phyloP scores from a whole-genome alignment of 2,329 filamentous ascomycete species.

The Aurifilum marmelostoma region DNA sequence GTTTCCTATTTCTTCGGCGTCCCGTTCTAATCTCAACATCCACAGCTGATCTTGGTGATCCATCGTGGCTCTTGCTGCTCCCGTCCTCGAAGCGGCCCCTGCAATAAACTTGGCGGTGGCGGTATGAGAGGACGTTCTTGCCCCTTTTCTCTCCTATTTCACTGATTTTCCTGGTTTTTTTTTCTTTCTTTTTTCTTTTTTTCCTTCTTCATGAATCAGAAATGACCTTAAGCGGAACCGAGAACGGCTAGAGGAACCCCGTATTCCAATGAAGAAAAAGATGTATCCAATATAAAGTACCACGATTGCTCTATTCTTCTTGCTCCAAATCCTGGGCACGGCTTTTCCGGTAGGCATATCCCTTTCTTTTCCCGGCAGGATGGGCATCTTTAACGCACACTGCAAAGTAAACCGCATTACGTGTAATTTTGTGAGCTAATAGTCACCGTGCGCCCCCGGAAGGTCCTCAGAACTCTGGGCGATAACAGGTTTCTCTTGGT shows the following conservation, averaged over 20 bases:
- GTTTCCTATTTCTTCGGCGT: not conserved
- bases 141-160: not conserved
- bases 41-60: not conserved
- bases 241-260: too few species aligned
- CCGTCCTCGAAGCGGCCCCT: not conserved
- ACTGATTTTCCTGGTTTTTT: not conserved
- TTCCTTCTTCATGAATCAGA: too few species aligned
- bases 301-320: not conserved
- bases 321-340: too few species aligned
- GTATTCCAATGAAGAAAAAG: not conserved
- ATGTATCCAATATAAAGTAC: not conserved
- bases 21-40: not conserved
- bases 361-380: too few species aligned
- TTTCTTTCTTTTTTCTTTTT: too few species aligned
- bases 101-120: constrained; percentile 1
- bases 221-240: too few species aligned
- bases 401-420: not conserved
- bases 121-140: not conserved
- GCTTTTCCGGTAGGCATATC: too few species aligned
- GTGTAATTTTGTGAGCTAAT: not conserved
- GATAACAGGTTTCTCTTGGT: not conserved
- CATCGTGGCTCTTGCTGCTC: not conserved
- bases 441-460: not conserved
- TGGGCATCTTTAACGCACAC: too few species aligned
- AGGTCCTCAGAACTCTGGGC: not conserved